phyloP scores from a whole-genome alignment of 2,329 filamentous ascomycete species.

The Xylariaceae sp. region DNA sequence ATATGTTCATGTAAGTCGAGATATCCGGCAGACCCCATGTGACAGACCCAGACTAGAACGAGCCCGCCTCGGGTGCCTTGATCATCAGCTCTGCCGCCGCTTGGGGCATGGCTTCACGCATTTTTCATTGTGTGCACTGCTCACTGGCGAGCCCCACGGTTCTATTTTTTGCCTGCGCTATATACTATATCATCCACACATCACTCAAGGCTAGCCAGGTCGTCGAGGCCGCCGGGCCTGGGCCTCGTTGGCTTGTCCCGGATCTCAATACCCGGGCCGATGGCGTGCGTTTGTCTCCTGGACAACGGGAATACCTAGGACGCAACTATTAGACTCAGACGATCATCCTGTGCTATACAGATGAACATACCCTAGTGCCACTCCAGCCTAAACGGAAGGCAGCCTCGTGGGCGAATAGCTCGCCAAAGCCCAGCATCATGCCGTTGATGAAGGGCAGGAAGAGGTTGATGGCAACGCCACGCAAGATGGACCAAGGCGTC shows the following conservation, averaged over 20 bases:
- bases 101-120: too few species aligned
- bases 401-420: conserved; percentile 93
- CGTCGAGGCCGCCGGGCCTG: conserved; percentile 55
- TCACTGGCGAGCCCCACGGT: too few species aligned
- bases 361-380: conserved; percentile 74
- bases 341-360: too few species aligned
- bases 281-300: conserved; percentile 61
- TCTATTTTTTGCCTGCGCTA: too few species aligned
- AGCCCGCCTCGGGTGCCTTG: too few species aligned
- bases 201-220: conserved; percentile 68
- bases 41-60: too few species aligned
- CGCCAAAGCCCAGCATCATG: conserved; percentile 96
- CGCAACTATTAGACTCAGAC: conserved; percentile 1
- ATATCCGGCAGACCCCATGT: too few species aligned
- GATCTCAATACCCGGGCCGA: conserved; percentile 82
- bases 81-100: too few species aligned
- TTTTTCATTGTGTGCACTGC: too few species aligned
- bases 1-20: too few species aligned
- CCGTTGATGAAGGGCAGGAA: conserved; percentile 94
- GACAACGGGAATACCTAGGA: conserved; percentile 55
- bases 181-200: not conserved
- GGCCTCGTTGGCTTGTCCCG: conserved; percentile 60
- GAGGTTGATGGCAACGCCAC: conserved; percentile 94
- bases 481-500: conserved; percentile 78
- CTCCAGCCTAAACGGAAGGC: conserved; percentile 93